A percentile compares a stretch with the other conserved stretches of the same genome.
phyloP scores from a whole-genome alignment of 2,329 filamentous ascomycete genomes.

The Pseudocercospora ulei region DNA sequence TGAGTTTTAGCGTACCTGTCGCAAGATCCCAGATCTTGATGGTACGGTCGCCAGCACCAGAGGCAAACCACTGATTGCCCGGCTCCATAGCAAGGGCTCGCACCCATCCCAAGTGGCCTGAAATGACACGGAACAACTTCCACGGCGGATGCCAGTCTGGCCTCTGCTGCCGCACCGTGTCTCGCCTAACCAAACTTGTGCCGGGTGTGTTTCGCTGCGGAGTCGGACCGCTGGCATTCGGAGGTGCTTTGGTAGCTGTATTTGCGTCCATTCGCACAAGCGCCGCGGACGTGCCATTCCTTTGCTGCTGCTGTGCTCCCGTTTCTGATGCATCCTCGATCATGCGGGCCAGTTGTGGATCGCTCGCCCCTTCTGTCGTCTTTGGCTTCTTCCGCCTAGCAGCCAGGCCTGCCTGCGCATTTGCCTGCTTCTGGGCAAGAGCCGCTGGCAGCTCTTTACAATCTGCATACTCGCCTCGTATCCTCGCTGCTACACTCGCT shows the following conservation, averaged over 20 bases:
- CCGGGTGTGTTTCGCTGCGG: slow-evolving; percentile 44
- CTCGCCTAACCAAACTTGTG: slow-evolving; percentile 53
- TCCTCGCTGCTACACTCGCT: slow-evolving; percentile 48
- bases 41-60: slow-evolving; percentile 85
- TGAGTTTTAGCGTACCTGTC: slow-evolving; percentile 71
- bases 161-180: slow-evolving; percentile 57
- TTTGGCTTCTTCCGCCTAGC: slow-evolving; percentile 56
- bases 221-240: slow-evolving; percentile 49
- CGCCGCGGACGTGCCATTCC: slow-evolving; percentile 47
- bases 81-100: slow-evolving; percentile 82
- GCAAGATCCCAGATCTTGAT: slow-evolving; percentile 99
- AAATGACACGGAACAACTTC: slow-evolving; percentile 97
- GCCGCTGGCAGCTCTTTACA: slow-evolving; percentile 67
- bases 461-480: slow-evolving; percentile 65
- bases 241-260: slow-evolving; percentile 38
- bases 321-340: slow-evolving; percentile 54
- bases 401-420: slow-evolving; percentile 47
- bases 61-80: slow-evolving; percentile 95
- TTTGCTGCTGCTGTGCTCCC: slow-evolving; percentile 38
- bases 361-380: slow-evolving; percentile 44
- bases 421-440: slow-evolving; percentile 69
- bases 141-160: slow-evolving; percentile 97
- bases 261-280: slow-evolving; percentile 46
- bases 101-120: slow-evolving; percentile 93
- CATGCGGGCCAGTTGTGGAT: slow-evolving; percentile 54